A percentile compares a stretch with the other conserved stretches of the same genome.
phyloP scores from a whole-genome alignment of 2,329 filamentous ascomycete species.

The Diaporthe eres region DNA sequence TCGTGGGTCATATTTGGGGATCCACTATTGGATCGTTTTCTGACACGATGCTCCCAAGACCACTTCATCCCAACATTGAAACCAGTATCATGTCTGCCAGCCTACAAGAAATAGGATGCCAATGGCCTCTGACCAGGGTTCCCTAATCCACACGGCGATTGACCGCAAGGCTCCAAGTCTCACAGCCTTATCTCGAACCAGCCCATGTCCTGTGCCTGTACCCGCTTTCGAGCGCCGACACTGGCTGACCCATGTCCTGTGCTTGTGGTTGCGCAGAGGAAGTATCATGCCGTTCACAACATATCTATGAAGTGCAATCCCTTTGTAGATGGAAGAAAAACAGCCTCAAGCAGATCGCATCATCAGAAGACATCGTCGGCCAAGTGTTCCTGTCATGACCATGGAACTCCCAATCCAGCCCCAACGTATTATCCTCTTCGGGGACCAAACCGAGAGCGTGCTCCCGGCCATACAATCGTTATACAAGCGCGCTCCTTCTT shows the following conservation, averaged over 20 bases:
- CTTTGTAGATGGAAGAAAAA: not conserved
- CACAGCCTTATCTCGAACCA: slow-evolving; percentile 14
- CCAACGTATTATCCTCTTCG: not conserved
- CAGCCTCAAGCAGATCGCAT: not conserved
- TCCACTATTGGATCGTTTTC: not conserved
- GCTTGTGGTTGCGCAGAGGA: not conserved
- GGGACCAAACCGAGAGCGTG: slow-evolving; percentile 25
- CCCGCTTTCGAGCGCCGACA: not conserved
- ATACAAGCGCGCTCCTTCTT: slow-evolving; percentile 14
- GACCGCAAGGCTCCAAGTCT: slow-evolving; percentile 6
- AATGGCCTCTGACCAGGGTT: not conserved
- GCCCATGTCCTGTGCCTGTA: not conserved
- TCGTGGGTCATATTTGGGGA: not conserved
- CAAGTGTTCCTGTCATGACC: slow-evolving; percentile 6
- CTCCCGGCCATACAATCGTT: slow-evolving; percentile 3
- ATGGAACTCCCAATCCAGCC: not conserved
- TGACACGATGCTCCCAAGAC: slow-evolving; percentile 5
- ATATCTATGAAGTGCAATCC: slow-evolving; percentile 8
- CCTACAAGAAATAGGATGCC: not conserved
- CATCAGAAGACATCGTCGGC: not conserved
- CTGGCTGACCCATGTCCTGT: not conserved
- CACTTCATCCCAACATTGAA: slow-evolving; percentile 18
- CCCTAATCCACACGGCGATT: not conserved
- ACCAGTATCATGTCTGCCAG: slow-evolving; percentile 25
- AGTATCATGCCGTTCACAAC: not conserved